Percentiles rank a stretch among this genome's conserved stretches.
Conservation (phyloP, 2,329 filamentous ascomycete species). For the Verticillium klebahnii region DNA sequence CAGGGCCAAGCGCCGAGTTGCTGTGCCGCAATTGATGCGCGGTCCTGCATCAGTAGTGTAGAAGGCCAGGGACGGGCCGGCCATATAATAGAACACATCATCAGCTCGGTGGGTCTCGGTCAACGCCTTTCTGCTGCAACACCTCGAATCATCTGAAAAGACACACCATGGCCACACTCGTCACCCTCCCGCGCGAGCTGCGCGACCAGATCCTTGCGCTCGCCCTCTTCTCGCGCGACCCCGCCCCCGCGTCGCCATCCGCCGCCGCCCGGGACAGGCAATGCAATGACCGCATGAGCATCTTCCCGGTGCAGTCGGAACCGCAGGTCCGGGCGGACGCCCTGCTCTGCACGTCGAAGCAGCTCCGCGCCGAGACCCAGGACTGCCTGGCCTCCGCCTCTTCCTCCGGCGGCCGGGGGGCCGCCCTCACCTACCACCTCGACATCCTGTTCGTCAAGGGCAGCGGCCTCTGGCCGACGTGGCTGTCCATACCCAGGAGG, state of each 20-base stretch:
- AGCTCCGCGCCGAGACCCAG: not conserved
- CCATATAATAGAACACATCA: too few relatives aligned
- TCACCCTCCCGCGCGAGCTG: constrained; percentile 10
- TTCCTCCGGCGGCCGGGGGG: too few relatives aligned
- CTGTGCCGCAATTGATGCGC: too few relatives aligned
- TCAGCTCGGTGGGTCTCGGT: too few relatives aligned
- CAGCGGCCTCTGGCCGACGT: constrained; percentile 14
- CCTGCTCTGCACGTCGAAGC: not conserved
- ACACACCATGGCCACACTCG: constrained; percentile 6
- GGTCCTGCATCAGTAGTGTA: too few relatives aligned
- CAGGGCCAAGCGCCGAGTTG: too few relatives aligned
- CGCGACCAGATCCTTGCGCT: constrained; percentile 11
- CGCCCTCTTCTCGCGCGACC: constrained; percentile 6
- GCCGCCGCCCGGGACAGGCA: not conserved
- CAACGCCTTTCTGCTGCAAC: too few relatives aligned
- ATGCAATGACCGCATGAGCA: too few relatives aligned
- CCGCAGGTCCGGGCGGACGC: too few relatives aligned
- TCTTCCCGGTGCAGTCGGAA: too few relatives aligned
- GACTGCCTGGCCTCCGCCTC: not conserved
- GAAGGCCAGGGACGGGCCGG: too few relatives aligned
- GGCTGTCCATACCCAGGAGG: constrained; percentile 10
- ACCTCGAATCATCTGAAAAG: too few relatives aligned
- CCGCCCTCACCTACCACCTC: constrained; percentile 6
- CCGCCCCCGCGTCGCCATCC: not conserved
- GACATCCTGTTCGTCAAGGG: constrained; percentile 14